Conservation (phyloP, 2,329 filamentous ascomycete genomes). For the Botryosphaeria dothidea region DNA sequence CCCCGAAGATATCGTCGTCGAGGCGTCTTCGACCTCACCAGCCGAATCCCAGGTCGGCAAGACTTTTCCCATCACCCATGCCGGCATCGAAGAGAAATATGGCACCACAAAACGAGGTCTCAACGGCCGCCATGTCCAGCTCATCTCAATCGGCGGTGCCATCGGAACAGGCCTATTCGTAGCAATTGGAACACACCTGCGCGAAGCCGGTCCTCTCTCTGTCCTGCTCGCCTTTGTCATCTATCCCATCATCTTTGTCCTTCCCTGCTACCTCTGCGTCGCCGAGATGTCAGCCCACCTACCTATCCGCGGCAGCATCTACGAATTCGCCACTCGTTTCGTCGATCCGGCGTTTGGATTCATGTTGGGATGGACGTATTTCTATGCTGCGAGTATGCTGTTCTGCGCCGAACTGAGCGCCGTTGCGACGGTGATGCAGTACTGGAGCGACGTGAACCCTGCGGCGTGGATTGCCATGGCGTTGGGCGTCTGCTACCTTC, state of each 20-base stretch:
- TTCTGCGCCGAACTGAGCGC: conserved; percentile 45
- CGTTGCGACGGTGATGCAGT: conserved; percentile 37
- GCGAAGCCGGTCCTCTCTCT: conserved; percentile 27
- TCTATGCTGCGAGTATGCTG: conserved; percentile 9
- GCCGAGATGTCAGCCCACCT: conserved; percentile 30
- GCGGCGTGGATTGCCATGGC: conserved; percentile 18
- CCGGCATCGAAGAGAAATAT: conserved; percentile 8
- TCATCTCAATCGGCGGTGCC: conserved; percentile 15
- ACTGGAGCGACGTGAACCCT: conserved; percentile 36
- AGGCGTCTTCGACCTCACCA: not conserved
- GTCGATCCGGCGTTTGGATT: conserved; percentile 13
- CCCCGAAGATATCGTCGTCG: conserved; percentile 9
- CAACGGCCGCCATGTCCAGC: conserved; percentile 11
- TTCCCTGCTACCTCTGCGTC: conserved; percentile 23
- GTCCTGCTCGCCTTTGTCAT: conserved; percentile 24
- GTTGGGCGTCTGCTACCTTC: not conserved
- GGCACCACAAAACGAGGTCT: conserved; percentile 14
- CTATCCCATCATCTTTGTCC: conserved; percentile 27
- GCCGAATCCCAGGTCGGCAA: not conserved
- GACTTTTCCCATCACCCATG: not conserved
- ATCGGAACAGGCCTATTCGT: conserved; percentile 18
- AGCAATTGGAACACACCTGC: conserved; percentile 2
- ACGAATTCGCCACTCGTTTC: conserved; percentile 75
- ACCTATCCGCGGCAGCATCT: conserved; percentile 71
- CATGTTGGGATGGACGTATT: conserved; percentile 16